Conservation (phyloP, 2,329 filamentous ascomycete species). For the Ophiosphaerella narmari region DNA sequence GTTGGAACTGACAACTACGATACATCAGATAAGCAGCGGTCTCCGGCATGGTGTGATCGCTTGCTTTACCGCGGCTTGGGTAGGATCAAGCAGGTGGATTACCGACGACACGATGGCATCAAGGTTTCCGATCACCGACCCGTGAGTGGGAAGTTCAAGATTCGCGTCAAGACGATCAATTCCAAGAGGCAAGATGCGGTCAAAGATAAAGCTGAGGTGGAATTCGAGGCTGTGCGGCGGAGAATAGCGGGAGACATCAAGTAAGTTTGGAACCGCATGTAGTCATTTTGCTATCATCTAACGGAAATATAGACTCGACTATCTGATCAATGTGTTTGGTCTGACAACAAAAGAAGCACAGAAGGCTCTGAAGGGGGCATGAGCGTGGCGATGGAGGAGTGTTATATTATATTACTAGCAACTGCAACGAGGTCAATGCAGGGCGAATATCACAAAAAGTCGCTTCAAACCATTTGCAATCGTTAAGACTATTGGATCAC, state of each 20-base stretch:
- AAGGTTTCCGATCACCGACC: constrained; percentile 90
- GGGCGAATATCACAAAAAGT: no score
- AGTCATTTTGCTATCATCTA: not conserved
- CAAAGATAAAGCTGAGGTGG: constrained; percentile 75
- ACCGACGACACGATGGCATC: constrained; percentile 80
- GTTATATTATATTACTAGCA: not conserved
- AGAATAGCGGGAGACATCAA: constrained; percentile 73
- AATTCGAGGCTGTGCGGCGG: constrained; percentile 73
- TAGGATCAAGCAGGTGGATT: constrained; percentile 84
- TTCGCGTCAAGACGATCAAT: constrained; percentile 82
- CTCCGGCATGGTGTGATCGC: constrained; percentile 95
- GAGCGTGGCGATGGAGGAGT: not conserved
- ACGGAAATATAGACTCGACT: constrained; percentile 59
- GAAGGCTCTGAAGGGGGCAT: constrained; percentile 43
- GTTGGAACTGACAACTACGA: constrained; percentile 95
- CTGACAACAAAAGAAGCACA: constrained; percentile 59
- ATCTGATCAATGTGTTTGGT: constrained; percentile 67
- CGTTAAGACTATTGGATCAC: no score
- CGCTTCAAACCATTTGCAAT: no score
- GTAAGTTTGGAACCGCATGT: constrained; percentile 60
- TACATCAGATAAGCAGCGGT: constrained; percentile 89
- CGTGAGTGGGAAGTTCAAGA: constrained; percentile 81
- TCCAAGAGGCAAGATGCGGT: constrained; percentile 66
- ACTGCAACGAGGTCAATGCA: not conserved
- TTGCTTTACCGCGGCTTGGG: constrained; percentile 83